Conservation (phyloP, 176 grass and related monocot genomes). For the Phragmites australis region DNA sequence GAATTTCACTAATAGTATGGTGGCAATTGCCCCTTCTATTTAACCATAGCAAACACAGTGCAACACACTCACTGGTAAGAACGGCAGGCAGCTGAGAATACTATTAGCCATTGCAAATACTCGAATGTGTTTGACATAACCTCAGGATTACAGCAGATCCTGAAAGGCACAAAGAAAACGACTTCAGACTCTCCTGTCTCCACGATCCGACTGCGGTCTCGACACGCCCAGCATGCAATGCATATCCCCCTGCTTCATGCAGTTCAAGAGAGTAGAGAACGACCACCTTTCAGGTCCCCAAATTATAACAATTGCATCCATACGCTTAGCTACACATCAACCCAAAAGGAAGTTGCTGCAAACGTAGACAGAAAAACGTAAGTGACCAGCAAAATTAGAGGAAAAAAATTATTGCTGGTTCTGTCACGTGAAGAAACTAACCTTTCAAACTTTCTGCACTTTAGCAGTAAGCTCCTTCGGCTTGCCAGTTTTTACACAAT, state of each 20-base stretch:
- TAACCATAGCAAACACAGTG: not conserved
- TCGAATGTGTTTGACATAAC: conserved; percentile 27
- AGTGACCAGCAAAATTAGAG: not conserved
- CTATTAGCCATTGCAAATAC: conserved; percentile 31
- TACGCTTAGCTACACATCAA: not conserved
- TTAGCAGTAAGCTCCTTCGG: not conserved
- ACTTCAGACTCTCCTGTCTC: not conserved
- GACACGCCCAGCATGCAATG: not conserved
- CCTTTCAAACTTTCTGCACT: conserved; percentile 12
- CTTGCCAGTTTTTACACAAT: not conserved
- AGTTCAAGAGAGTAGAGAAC: not conserved
- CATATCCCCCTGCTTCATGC: not conserved
- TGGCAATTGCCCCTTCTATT: not conserved
- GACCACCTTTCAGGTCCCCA: conserved; percentile 6
- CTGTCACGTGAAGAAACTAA: not conserved
- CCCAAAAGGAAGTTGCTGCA: not conserved
- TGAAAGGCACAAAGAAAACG: conserved; percentile 23
- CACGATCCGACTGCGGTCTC: not conserved
- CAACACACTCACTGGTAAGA: not conserved
- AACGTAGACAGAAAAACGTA: not conserved
- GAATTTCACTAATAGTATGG: not conserved
- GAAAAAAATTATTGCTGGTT: not conserved
- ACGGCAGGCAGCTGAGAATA: not conserved
- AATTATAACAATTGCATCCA: not conserved
- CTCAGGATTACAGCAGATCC: conserved; percentile 33